Percentiles rank a stretch among this genome's conserved stretches.
Conservation (phyloP, 2,329 filamentous ascomycete species). For the Cladosporium colombiae region DNA sequence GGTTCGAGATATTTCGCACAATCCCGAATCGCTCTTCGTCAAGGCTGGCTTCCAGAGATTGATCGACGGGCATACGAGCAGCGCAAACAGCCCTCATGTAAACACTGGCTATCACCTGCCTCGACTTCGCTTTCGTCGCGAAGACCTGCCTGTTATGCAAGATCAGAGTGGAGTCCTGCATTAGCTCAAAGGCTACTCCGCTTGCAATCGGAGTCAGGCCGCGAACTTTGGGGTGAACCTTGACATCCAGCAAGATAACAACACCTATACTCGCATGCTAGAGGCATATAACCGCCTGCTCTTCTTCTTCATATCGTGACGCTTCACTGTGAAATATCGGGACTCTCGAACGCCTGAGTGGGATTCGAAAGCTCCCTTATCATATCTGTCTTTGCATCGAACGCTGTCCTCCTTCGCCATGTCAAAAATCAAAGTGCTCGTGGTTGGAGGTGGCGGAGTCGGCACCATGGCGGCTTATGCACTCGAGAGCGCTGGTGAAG, state of each 20-base stretch:
- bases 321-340: neutral
- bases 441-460: constrained; percentile 58
- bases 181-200: constrained; percentile 3
- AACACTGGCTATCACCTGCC: neutral
- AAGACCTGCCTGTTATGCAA: neutral
- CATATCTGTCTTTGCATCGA: neutral
- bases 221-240: neutral
- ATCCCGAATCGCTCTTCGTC: too few species aligned
- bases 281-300: neutral
- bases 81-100: neutral
- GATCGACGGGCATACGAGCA: neutral
- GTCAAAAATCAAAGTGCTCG: constrained; percentile 47
- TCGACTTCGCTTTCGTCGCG: neutral
- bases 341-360: neutral
- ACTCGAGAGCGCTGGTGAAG: constrained; percentile 53
- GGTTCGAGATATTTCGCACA: too few species aligned
- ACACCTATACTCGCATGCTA: neutral
- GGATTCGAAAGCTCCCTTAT: neutral
- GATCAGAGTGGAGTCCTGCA: neutral
- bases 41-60: neutral
- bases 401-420: neutral
- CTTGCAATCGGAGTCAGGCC: neutral
- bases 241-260: neutral
- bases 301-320: neutral
- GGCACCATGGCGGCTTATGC: constrained; percentile 59